Conservation (phyloP, 768 basidiomycete species). For the Kondoa subrosea region DNA sequence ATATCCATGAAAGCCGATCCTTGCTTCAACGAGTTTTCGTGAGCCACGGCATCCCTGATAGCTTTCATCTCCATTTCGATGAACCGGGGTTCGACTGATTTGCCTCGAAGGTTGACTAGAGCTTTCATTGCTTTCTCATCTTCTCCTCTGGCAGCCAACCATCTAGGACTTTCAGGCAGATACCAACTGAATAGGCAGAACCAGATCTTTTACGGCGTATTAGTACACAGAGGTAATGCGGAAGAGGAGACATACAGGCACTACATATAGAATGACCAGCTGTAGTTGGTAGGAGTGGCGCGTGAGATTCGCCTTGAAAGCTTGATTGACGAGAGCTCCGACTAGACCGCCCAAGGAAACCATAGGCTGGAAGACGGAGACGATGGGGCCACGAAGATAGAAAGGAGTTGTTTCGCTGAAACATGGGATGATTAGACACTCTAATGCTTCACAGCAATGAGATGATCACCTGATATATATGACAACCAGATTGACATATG, state of each 20-base stretch:
- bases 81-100: constrained; percentile 13
- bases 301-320: not conserved
- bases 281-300: constrained; percentile 12
- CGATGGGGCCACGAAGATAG: constrained; percentile 17
- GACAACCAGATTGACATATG: constrained; percentile 17
- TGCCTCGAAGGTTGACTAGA: constrained; percentile 14
- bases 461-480: constrained; percentile 1
- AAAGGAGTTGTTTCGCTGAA: constrained; percentile 19
- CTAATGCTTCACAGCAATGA: not conserved
- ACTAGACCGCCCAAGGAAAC: not conserved
- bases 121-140: constrained; percentile 13
- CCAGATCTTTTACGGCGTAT: not conserved
- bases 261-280: constrained; percentile 10
- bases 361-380: constrained; percentile 10
- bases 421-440: constrained; percentile 1
- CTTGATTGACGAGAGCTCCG: constrained; percentile 11
- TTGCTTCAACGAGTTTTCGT: not conserved
- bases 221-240: not conserved
- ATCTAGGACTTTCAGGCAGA: constrained; percentile 20
- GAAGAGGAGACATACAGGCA: constrained; percentile 7
- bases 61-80: constrained; percentile 13
- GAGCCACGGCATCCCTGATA: constrained; percentile 5
- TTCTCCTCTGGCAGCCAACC: constrained; percentile 11
- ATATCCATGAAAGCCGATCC: constrained; percentile 12
- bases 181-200: not conserved